Base-by-base conservation (phyloP, 2,329 filamentous ascomycete genomes). In the Ceratocystis huliohia region DNA sequence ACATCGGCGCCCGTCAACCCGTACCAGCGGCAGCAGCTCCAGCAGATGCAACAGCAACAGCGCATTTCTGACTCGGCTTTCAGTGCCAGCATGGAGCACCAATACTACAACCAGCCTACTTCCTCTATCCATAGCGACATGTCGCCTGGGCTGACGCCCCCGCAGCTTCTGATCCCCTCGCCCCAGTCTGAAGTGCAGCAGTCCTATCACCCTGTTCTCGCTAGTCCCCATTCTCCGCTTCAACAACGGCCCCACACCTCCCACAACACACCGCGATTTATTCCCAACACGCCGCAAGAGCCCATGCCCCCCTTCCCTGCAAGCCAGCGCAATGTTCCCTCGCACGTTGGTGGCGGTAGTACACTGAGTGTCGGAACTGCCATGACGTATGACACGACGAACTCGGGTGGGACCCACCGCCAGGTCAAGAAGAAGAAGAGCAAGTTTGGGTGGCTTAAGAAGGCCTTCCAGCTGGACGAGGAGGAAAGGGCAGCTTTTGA, bases 381-480 rank as follows among this genome's bases (percentile, higher is more conserved):
- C 1, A 75, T 80, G 62, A 79, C 78, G 0, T 74, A 76, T 25
- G 75, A 79, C 50, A 75, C 76, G 1, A 8, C 70, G 71, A 7
- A 70, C 70, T 57, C 53, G 5, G 17, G 72, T 69, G 69, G 71
- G 65, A 65, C 71, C 70, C n/a, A 72, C 69, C 17, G 71, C 70
- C 75, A 79, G 46, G 72, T 86, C 4, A 86, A 86, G 74, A 87
- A 86, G 77, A 87, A 87, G 77, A 80, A 83, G 69, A 86, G 84
- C 70, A 83, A 84, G 1, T 86, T 87, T 71, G 84, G 84, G 1
- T 87, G 84, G 84, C 73, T 87, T 66, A 87, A 86, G 74, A 87
- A 87, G 75, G 84, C 84, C 0, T 87, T 87, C 64, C 82, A 81
- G 44, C 74, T 87, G 30, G 84, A 85, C 68, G 84, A 87, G 25